Conservation (phyloP, 306 rosid genomes). For the Senna siamea region DNA sequence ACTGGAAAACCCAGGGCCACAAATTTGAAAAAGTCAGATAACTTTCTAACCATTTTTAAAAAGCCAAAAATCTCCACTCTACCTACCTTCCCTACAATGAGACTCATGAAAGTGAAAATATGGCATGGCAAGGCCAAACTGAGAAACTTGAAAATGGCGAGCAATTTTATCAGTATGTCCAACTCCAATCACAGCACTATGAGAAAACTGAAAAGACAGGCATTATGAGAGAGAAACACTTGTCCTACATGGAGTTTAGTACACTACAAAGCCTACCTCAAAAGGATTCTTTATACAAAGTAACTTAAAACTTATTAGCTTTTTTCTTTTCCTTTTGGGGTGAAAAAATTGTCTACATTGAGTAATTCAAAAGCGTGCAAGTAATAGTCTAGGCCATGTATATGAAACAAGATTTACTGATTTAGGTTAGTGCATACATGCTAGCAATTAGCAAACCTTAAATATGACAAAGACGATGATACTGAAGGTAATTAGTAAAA, state of each 20-base stretch:
- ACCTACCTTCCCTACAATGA: conserved; percentile 45
- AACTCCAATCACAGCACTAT: not conserved
- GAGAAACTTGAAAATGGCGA: conserved; percentile 33
- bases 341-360: not conserved
- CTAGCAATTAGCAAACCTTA: too few species aligned
- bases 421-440: too few species aligned
- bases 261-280: not conserved
- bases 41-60: conserved; percentile 53
- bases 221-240: conserved; percentile 33
- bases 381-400: too few species aligned
- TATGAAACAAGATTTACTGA: too few species aligned
- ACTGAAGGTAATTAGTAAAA: too few species aligned
- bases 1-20: conserved; percentile 35
- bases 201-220: not conserved
- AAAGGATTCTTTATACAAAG: conserved; percentile 43
- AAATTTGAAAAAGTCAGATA: conserved; percentile 48
- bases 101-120: conserved; percentile 35
- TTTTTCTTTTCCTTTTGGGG: not conserved
- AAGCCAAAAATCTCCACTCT: conserved; percentile 12
- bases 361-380: too few species aligned
- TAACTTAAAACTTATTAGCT: conserved; percentile 30
- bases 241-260: conserved; percentile 33
- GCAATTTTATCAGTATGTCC: conserved; percentile 10
- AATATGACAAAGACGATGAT: not conserved
- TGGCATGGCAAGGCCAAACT: conserved; percentile 17